Percentiles rank a stretch among this genome's conserved stretches.
These are phyloP conservation scores for Taphrina flavorubra DNA, from an alignment of 1,139 yeast genomes.

Conservation along the genomic window DNA sequence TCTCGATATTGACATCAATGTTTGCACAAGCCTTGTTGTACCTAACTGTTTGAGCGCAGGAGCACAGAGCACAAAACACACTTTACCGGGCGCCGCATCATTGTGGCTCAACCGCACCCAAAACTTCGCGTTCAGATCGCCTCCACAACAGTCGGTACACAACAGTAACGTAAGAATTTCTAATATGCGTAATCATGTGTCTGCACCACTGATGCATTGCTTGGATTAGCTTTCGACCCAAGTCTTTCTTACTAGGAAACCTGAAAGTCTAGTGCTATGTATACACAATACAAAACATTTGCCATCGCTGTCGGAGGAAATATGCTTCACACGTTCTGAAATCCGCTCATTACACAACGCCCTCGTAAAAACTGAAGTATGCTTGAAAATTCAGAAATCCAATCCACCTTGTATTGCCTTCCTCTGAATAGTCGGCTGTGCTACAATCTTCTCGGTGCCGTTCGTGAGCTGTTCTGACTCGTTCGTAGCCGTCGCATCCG, in stretches of 20 bases:
- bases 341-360: neutral
- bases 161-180: too few relatives aligned
- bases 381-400: neutral
- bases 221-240: too few relatives aligned
- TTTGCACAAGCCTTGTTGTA: neutral
- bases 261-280: neutral
- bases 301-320: neutral
- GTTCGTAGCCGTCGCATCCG: neutral
- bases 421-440: neutral
- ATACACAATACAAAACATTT: neutral
- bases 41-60: neutral
- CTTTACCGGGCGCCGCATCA: conserved; percentile 5
- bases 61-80: conserved; percentile 6
- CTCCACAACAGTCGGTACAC: neutral
- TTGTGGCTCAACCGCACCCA: neutral
- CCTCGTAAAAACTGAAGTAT: neutral
- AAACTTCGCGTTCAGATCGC: neutral
- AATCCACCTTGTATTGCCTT: conserved; percentile 1
- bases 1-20: neutral
- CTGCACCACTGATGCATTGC: too few relatives aligned
- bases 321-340: neutral
- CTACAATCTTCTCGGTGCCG: neutral
- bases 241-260: too few relatives aligned
- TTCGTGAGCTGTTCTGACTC: neutral
- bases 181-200: too few relatives aligned